phyloP scores from a whole-genome alignment of 2,329 filamentous ascomycete species.

The Leptographium galeiforme region DNA sequence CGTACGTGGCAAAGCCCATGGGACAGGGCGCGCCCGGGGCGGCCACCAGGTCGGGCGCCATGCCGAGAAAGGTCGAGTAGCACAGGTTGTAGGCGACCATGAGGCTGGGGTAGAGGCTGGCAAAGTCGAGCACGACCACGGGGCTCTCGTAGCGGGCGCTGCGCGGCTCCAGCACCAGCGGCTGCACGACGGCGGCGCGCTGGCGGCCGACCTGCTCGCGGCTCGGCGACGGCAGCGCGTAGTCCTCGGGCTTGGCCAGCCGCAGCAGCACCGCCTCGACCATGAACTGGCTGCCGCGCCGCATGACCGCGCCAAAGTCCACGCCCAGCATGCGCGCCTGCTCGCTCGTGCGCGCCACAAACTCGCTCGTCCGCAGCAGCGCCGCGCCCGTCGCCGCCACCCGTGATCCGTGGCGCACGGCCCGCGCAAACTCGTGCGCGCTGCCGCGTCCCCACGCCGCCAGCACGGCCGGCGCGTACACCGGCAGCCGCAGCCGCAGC shows the following conservation, averaged over 20 bases:
- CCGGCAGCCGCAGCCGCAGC: conserved; percentile 74
- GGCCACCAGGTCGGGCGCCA: too few species aligned
- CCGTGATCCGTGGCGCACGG: conserved; percentile 64
- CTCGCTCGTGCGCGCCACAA: conserved; percentile 80
- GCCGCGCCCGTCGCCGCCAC: conserved; percentile 75
- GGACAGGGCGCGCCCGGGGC: conserved; percentile 44
- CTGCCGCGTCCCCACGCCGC: conserved; percentile 66
- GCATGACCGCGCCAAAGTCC: conserved; percentile 95
- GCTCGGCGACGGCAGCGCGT: conserved; percentile 78
- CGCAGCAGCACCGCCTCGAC: conserved; percentile 98
- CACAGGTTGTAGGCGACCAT: conserved; percentile 99
- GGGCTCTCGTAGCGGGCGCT: conserved; percentile 89
- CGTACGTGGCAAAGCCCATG: conserved; percentile 86
- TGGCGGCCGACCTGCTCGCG: conserved; percentile 85
- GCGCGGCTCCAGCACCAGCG: conserved; percentile 93
- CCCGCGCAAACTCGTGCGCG: conserved; percentile 55
- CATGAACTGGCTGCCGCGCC: conserved; percentile 91
- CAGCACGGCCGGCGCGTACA: conserved; percentile 67
- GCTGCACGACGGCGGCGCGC: conserved; percentile 87
- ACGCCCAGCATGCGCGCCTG: conserved; percentile 86
- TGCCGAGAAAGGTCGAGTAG: conserved; percentile 89
- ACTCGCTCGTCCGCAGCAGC: conserved; percentile 79
- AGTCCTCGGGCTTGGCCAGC: conserved; percentile 94
- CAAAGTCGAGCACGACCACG: conserved; percentile 84
- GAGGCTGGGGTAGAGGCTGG: conserved; percentile 88